Percentiles rank a stretch among this genome's conserved stretches.
phyloP scores from a whole-genome alignment of 371 early-diverging fungal genomes.

The Mucor piriformis region DNA sequence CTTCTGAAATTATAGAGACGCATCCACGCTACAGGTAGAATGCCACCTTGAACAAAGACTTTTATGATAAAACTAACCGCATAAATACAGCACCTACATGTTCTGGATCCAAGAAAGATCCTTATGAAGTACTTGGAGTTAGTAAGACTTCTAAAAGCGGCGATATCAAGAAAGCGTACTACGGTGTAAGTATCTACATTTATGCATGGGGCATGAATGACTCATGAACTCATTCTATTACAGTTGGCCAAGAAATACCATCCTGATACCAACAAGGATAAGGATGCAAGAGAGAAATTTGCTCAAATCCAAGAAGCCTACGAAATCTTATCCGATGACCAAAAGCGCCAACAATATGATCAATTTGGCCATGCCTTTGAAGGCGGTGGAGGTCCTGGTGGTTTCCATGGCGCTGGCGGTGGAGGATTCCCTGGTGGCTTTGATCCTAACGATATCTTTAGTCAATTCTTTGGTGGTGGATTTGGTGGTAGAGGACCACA shows the following conservation, averaged over 20 bases:
- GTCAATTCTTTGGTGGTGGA: constrained; percentile 70
- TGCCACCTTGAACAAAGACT: background rate
- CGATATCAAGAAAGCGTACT: constrained; percentile 96
- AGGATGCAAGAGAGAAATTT: constrained; percentile 90
- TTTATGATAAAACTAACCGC: no score
- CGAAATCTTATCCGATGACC: constrained; percentile 89
- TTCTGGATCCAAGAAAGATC: constrained; percentile 61
- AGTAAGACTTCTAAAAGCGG: constrained; percentile 69
- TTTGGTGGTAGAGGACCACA: constrained; percentile 45
- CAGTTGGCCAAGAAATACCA: constrained; percentile 94
- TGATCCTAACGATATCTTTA: constrained; percentile 66
- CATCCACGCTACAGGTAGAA: constrained; percentile 35
- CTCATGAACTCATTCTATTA: background rate
- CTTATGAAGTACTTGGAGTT: constrained; percentile 85
- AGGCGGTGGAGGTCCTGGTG: constrained; percentile 10
- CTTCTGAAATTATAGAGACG: constrained; percentile 15
- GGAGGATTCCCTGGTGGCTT: constrained; percentile 61
- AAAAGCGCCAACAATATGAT: constrained; percentile 87
- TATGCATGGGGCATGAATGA: constrained; percentile 5
- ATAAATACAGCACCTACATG: constrained; percentile 1
- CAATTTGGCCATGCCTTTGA: constrained; percentile 73
- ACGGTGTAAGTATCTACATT: constrained; percentile 55
- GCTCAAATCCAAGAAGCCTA: constrained; percentile 95
- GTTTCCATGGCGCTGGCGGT: constrained; percentile 21
- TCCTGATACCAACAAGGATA: constrained; percentile 93